Conservation (phyloP, 257 asterid genomes). For the Mentha longifolia region DNA sequence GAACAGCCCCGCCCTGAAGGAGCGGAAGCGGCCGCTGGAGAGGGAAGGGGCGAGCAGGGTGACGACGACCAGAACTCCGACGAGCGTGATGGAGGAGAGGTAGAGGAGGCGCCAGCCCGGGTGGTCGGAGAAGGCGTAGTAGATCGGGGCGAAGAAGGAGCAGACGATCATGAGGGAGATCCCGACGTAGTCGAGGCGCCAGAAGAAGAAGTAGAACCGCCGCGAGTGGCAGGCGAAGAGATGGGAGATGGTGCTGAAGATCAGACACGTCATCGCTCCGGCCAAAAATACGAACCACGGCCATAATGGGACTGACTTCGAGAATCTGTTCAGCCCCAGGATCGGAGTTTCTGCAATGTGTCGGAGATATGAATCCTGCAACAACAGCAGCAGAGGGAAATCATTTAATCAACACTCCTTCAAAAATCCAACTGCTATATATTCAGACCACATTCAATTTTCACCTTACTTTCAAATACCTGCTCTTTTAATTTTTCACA, state of each 20-base stretch:
- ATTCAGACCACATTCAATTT: no score
- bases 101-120: conserved; percentile 63
- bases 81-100: conserved; percentile 61
- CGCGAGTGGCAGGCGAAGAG: conserved; percentile 87
- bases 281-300: conserved; percentile 90
- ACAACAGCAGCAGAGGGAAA: not conserved
- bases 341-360: conserved; percentile 49
- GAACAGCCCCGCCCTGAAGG: conserved; percentile 73
- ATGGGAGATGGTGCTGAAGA: conserved; percentile 81
- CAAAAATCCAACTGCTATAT: no score
- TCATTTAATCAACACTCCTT: no score
- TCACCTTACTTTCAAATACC: no score
- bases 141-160: conserved; percentile 85
- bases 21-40: conserved; percentile 58
- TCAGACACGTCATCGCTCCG: conserved; percentile 85
- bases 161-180: conserved; percentile 82
- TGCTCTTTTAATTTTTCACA: no score
- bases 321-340: conserved; percentile 31
- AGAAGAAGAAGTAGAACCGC: conserved; percentile 75
- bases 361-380: conserved; percentile 58
- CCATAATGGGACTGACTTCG: conserved; percentile 61
- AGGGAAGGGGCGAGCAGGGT: conserved; percentile 78
- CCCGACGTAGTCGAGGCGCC: conserved; percentile 94
- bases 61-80: conserved; percentile 59
- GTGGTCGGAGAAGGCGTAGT: conserved; percentile 69